Percentiles rank a stretch among this genome's conserved stretches.
Conservation (phyloP, 1,284 basidiomycete genomes). For the Rhodotorula sp. region DNA sequence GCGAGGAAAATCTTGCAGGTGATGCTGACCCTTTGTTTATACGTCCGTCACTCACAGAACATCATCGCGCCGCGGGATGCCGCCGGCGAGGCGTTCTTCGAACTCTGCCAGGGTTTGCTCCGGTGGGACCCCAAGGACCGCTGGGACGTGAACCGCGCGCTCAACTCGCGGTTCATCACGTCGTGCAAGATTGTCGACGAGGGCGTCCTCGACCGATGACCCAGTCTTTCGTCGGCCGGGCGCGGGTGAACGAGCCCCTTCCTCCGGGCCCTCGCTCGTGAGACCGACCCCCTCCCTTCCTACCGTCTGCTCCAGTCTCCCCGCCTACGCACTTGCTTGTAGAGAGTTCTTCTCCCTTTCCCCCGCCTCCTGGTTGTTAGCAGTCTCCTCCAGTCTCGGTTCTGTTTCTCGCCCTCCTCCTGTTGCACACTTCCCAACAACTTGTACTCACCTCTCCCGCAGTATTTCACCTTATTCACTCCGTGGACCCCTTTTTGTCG, state of each 20-base stretch:
- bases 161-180: slow-evolving; percentile 78
- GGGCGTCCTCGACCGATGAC: neutral
- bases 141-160: slow-evolving; percentile 79
- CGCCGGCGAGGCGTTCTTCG: slow-evolving; percentile 59
- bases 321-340: neutral
- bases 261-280: too few relatives aligned
- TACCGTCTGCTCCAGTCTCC: neutral
- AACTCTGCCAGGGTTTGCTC: slow-evolving; percentile 83
- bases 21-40: neutral
- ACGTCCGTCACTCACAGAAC: slow-evolving; percentile 58
- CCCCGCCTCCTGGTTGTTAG: too few relatives aligned
- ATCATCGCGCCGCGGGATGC: slow-evolving; percentile 62
- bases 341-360: too few relatives aligned
- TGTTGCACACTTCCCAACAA: too few relatives aligned
- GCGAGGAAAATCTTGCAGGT: neutral
- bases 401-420: too few relatives aligned
- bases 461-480: too few relatives aligned
- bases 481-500: too few relatives aligned
- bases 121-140: slow-evolving; percentile 87
- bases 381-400: too few relatives aligned
- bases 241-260: too few relatives aligned
- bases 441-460: too few relatives aligned
- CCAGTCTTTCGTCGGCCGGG: too few relatives aligned
- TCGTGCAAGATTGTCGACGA: slow-evolving; percentile 15
- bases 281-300: too few relatives aligned